phyloP scores from a whole-genome alignment of 164 flowering plant genomes.

The Malania oleifera region DNA sequence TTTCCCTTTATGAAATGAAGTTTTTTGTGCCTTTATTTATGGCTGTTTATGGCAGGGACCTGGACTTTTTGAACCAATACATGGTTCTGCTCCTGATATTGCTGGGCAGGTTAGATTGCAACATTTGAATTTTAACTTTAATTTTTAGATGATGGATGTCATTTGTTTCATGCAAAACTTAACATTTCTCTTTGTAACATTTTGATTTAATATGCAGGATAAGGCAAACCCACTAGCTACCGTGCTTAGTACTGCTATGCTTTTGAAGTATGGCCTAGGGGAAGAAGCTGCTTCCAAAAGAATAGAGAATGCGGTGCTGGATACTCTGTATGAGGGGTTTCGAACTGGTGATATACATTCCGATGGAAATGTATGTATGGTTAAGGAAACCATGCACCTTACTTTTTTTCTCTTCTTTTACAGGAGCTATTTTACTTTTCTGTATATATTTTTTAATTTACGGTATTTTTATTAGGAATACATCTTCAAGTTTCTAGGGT shows the following conservation, averaged over 20 bases:
- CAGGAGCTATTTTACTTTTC: too few species aligned
- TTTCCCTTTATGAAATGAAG: too few species aligned
- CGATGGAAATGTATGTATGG: neutral
- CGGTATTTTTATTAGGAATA: too few species aligned
- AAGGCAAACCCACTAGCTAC: constrained; percentile 4
- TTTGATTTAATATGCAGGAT: neutral
- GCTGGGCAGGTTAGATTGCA: constrained; percentile 3
- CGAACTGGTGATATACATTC: constrained; percentile 4
- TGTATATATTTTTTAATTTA: too few species aligned
- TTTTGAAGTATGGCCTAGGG: constrained; percentile 8
- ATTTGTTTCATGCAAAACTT: too few species aligned
- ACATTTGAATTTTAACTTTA: too few species aligned
- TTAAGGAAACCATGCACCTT: neutral
- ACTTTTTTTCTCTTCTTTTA: neutral
- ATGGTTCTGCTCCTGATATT: constrained; percentile 10
- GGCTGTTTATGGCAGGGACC: too few species aligned
- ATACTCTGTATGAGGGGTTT: neutral
- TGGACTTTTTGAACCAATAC: constrained; percentile 10
- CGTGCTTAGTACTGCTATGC: constrained; percentile 8
- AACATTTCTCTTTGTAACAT: neutral
- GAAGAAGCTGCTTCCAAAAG: neutral
- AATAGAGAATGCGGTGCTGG: constrained; percentile 1
- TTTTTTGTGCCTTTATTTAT: too few species aligned
- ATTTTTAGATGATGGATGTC: too few species aligned
- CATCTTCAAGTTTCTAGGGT: too few species aligned